These are phyloP conservation scores for Hydnomerulius pinastri DNA, from an alignment of 768 basidiomycete genomes.

Conservation along the genomic window DNA sequence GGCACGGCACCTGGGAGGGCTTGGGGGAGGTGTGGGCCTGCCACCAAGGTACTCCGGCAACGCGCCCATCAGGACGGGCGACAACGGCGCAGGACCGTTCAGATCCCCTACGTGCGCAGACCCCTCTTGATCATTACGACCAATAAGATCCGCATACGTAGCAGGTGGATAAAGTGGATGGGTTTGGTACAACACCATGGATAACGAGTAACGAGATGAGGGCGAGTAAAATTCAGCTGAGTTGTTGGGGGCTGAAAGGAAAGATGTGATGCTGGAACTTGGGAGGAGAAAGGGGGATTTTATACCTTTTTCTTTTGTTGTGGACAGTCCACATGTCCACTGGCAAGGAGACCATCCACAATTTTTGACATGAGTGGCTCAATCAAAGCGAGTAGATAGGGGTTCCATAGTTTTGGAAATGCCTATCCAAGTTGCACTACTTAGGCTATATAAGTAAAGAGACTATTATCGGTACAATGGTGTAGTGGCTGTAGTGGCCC, in stretches of 20 bases:
- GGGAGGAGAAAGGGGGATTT: neutral
- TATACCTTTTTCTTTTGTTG: constrained; percentile 9
- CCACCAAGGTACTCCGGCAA: neutral
- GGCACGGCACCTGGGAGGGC: neutral
- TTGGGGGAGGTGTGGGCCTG: constrained; percentile 8
- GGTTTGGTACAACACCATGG: neutral
- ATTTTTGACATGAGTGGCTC: no score
- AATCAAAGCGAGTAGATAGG: no score
- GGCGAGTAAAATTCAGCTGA: neutral
- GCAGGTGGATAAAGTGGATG: neutral
- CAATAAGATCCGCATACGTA: neutral
- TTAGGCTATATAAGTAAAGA: no score
- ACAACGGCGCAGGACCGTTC: constrained; percentile 2
- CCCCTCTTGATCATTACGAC: neutral
- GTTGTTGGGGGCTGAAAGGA: neutral
- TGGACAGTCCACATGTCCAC: neutral
- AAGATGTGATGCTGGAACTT: neutral
- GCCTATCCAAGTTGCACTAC: no score
- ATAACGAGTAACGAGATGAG: neutral
- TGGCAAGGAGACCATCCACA: neutral
- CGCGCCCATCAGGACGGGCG: constrained; percentile 8
- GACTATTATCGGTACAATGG: constrained; percentile 45
- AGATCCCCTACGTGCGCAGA: neutral
- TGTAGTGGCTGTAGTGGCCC: constrained; percentile 81
- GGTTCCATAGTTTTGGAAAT: no score